Percentiles rank a stretch among this genome's conserved stretches.
These are phyloP conservation scores for Pichiaceae sp. DNA, from an alignment of 1,139 yeast genomes.

Conservation along the genomic window DNA sequence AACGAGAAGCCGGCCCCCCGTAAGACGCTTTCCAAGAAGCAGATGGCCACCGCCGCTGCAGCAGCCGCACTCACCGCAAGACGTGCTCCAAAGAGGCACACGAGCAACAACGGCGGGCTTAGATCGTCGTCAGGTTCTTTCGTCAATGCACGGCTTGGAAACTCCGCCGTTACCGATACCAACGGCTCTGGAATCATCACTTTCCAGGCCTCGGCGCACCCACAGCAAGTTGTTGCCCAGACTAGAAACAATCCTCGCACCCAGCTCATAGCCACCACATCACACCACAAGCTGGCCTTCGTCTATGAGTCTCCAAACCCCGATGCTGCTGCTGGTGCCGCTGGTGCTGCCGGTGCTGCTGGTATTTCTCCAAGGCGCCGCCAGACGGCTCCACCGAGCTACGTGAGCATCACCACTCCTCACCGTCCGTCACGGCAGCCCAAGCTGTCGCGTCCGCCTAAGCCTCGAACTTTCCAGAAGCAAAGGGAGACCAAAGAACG, in stretches of 20 bases:
- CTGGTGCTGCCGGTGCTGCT: not conserved
- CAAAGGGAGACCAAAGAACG: not conserved
- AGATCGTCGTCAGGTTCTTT: not conserved
- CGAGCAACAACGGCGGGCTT: slow-evolving; percentile 1
- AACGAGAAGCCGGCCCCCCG: slow-evolving; percentile 1
- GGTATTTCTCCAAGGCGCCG: not conserved
- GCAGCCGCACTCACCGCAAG: slow-evolving; percentile 17
- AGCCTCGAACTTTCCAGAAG: not conserved
- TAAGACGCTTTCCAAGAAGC: slow-evolving; percentile 14
- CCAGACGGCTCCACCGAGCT: not conserved
- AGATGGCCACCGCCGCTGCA: slow-evolving; percentile 19
- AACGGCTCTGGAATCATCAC: not conserved
- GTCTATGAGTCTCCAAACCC: not conserved
- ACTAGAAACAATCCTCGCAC: not conserved
- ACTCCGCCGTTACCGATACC: not conserved
- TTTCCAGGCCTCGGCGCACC: slow-evolving; percentile 1
- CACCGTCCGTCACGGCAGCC: not conserved
- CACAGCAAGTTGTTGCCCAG: not conserved
- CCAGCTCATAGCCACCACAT: not conserved
- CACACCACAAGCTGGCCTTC: not conserved
- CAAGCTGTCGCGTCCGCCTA: not conserved
- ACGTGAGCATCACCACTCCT: slow-evolving; percentile 1
- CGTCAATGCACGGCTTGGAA: not conserved
- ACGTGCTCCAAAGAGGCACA: slow-evolving; percentile 3
- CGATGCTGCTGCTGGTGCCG: not conserved